phyloP scores from a whole-genome alignment of 768 basidiomycete species.

The Auriculariales sp. region DNA sequence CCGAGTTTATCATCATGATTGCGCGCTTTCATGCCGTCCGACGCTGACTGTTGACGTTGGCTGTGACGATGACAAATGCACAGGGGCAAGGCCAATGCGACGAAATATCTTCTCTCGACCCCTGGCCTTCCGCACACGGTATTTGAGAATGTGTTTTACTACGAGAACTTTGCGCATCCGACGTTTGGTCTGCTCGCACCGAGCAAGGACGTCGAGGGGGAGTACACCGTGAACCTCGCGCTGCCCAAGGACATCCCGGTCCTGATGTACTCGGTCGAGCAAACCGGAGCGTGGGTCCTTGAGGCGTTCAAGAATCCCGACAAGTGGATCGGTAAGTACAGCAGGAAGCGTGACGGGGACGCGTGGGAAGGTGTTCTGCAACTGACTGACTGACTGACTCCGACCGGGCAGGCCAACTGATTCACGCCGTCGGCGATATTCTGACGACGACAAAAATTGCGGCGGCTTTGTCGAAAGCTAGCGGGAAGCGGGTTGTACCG shows the following conservation, averaged over 20 bases:
- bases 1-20: no score
- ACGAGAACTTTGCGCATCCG: background rate
- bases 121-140: conserved; percentile 9
- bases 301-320: conserved; percentile 7
- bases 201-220: background rate
- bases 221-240: background rate
- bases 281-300: conserved; percentile 5
- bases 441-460: background rate
- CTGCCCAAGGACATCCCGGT: background rate
- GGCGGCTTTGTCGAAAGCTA: background rate
- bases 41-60: background rate
- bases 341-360: no score
- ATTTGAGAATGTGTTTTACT: background rate
- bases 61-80: background rate
- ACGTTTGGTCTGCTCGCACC: background rate
- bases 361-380: no score
- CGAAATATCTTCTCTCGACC: conserved; percentile 9
- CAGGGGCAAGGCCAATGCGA: conserved; percentile 9
- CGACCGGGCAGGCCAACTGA: background rate
- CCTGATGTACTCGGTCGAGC: background rate
- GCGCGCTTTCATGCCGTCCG: background rate
- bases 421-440: background rate
- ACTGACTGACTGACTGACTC: background rate
- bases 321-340: conserved; percentile 7
- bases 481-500: no score